A percentile compares a stretch with the other conserved stretches of the same genome.
These are phyloP conservation scores for Alternaria ventricosa DNA, from an alignment of 2,329 filamentous ascomycete species.

Conservation along the genomic window DNA sequence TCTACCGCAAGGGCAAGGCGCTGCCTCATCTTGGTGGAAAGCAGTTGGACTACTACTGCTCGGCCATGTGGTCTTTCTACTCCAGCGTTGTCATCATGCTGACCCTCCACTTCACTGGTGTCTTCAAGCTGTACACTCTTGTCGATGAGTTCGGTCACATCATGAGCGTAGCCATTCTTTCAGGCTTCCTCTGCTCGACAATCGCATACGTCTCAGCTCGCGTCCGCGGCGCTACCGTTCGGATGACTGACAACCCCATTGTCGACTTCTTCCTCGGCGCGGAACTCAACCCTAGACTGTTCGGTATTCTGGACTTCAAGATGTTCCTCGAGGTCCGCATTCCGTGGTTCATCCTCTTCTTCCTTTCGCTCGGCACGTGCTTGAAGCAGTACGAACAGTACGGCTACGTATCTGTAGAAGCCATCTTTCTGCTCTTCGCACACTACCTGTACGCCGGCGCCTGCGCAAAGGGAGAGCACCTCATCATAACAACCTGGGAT, in stretches of 20 bases:
- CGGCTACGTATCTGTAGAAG: constrained; percentile 85
- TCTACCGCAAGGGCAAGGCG: constrained; percentile 87
- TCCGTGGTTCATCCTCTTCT: constrained; percentile 89
- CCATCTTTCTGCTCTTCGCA: constrained; percentile 83
- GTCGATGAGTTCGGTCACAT: constrained; percentile 95
- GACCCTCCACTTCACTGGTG: constrained; percentile 78
- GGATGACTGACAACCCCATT: constrained; percentile 83
- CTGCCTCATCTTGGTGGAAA: constrained; percentile 81
- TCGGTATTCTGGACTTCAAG: constrained; percentile 85
- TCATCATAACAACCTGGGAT: constrained; percentile 90
- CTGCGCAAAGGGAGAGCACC: constrained; percentile 89
- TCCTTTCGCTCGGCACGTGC: constrained; percentile 76
- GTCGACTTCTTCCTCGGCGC: constrained; percentile 94
- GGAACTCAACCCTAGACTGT: constrained; percentile 85
- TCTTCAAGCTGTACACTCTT: constrained; percentile 89
- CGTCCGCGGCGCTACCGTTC: constrained; percentile 80
- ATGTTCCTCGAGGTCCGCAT: constrained; percentile 96
- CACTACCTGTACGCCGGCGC: constrained; percentile 93
- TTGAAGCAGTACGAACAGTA: constrained; percentile 84
- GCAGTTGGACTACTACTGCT: constrained; percentile 94
- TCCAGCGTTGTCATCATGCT: constrained; percentile 75
- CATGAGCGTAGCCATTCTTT: constrained; percentile 90
- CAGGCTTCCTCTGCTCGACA: constrained; percentile 82
- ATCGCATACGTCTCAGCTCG: constrained; percentile 87
- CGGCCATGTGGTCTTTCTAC: constrained; percentile 86